Evolutionary conservation across 441 rosid genomes (phyloP), one percentile per base, ranked within the genome.

Genomic region (Adansonia madagascariensis): DNA sequence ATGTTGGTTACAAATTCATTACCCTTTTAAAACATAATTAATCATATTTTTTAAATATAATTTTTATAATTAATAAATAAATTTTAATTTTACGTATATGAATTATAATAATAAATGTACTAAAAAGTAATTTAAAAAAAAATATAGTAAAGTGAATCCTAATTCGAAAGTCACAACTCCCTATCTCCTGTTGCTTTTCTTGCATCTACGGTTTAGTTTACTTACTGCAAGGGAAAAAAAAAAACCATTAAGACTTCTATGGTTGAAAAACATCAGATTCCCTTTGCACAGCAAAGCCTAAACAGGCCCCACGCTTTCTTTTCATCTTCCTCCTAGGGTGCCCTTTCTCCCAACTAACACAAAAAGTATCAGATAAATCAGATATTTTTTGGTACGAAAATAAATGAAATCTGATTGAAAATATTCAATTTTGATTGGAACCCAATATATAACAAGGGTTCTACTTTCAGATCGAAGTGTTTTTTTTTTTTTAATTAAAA

Each of bases 291-390:
- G 4, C 4, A 24, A 68, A 22, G 10, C 57, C 57, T 20, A 14
- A 11, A 20, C 39, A 10, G 71, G 20, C 35, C 71, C 49, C 35
- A 12, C 73, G 14, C 57, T 6, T 47, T 69, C 57, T 24, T 69
- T 47, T 47, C 11, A 4, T 53, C 50, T 47, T 22, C 66, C 73
- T 44, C 20, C 73, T 69, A 12, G 73, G 73, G 73, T 69, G 47
- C 57, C 57, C 18, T 69, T 5, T 49, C 20, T 20, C 56, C 56
- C 73, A 8, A 47, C 47, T 52, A 59, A 31, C 66, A 27, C 52
- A 44, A 14, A 68, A 67, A 44, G 35, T 10, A 44, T 18, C 73
- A 22, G 41, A 69, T 24, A 69, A 47, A 24, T 47, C 6, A 47
- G 20, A 14, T 18, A 11, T 47, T 67, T 31, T 31, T 31, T 31